These are phyloP conservation scores for Rhytidiadelphus loreus DNA, from an alignment of 225 moss, liverwort and hornwort genomes.

Conservation along the genomic window DNA sequence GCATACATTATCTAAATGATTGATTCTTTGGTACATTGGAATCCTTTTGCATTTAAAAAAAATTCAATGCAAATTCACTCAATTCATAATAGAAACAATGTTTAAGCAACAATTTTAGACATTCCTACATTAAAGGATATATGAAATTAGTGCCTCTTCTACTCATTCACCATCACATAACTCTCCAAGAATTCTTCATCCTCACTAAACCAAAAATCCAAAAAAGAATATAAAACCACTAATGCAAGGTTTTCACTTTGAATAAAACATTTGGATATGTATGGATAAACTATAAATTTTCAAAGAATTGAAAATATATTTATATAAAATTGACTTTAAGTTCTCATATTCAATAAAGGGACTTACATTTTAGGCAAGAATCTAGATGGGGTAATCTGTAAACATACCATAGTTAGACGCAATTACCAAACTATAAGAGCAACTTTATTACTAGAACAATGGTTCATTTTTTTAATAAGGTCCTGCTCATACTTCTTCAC, in stretches of 20 bases:
- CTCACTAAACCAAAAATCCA: background rate
- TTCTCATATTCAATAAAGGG: background rate
- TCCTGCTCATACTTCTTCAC: background rate
- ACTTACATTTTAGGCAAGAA: background rate
- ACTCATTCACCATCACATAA: background rate
- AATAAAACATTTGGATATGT: background rate
- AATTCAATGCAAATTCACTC: too few relatives aligned
- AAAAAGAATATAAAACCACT: background rate
- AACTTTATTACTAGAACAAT: fast-evolving
- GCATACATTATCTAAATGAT: background rate
- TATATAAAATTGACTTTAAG: too few relatives aligned
- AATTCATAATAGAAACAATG: background rate
- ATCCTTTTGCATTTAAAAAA: background rate
- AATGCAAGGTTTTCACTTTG: background rate
- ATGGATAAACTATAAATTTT: background rate
- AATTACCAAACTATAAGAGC: background rate
- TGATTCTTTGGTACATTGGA: background rate
- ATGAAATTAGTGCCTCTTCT: background rate
- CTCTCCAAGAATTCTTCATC: background rate
- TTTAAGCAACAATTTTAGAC: background rate
- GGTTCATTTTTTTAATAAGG: background rate
- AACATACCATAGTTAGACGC: fast-evolving
- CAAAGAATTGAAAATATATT: background rate
- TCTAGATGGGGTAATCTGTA: background rate
- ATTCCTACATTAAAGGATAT: too few relatives aligned